Conservation (phyloP, 805 yeast species). For the Blastobotrys chiropterorum region DNA sequence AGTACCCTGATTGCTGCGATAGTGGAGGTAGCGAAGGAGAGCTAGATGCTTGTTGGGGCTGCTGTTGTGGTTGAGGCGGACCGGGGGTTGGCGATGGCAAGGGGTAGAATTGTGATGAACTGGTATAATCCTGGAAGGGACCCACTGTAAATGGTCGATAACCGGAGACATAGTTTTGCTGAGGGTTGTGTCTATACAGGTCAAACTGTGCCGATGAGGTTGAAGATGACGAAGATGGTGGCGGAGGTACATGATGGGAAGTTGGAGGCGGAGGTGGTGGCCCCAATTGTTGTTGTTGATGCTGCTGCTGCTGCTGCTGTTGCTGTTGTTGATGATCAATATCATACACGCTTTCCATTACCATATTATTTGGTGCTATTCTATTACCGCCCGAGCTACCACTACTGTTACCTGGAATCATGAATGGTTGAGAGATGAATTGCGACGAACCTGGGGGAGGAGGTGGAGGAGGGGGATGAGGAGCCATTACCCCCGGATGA, state of each 20-base stretch:
- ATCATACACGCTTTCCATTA: not conserved
- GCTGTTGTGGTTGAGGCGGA: conserved; percentile 11
- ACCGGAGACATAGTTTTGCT: not conserved
- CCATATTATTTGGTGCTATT: not conserved
- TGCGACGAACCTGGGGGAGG: not conserved
- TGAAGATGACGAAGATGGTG: not conserved
- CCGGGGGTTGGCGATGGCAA: not conserved
- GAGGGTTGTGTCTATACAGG: not conserved
- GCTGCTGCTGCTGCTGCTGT: no score
- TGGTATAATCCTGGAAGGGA: not conserved
- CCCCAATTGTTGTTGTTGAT: not conserved
- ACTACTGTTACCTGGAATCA: not conserved
- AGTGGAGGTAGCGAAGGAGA: conserved; percentile 18
- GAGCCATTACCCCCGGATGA: not conserved
- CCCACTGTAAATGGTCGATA: not conserved
- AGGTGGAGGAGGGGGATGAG: not conserved
- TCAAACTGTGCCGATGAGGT: not conserved
- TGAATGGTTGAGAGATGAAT: not conserved
- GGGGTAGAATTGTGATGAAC: not conserved
- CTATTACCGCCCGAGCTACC: not conserved
- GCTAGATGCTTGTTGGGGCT: conserved; percentile 8
- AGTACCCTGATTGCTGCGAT: conserved; percentile 12
- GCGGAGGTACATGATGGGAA: not conserved
- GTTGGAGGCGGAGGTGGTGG: not conserved
- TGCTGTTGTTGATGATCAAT: not conserved